Conservation (phyloP, 2,329 filamentous ascomycete genomes). For the Ceratocystis alfenasii region DNA sequence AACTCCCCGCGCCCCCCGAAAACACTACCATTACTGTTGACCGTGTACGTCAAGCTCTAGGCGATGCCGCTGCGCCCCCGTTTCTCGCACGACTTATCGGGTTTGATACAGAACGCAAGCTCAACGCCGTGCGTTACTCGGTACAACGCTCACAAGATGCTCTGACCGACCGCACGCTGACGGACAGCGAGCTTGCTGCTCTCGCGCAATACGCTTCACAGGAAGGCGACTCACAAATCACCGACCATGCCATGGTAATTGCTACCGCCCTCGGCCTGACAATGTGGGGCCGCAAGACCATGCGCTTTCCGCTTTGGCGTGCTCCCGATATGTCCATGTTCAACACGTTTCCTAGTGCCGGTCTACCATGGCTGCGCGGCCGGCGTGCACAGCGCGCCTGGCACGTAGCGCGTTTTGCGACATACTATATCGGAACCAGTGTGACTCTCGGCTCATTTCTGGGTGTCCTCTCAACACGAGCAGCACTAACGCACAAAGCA, state of each 20-base stretch:
- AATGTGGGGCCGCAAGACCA: constrained; percentile 28
- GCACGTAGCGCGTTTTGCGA: constrained; percentile 30
- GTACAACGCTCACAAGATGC: constrained; percentile 22
- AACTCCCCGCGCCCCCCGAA: constrained; percentile 15
- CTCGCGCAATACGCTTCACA: constrained; percentile 28
- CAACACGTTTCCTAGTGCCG: constrained; percentile 27
- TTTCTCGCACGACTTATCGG: constrained; percentile 18
- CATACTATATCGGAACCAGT: constrained; percentile 28
- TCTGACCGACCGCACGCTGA: constrained; percentile 28
- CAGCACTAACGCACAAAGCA: constrained; percentile 24
- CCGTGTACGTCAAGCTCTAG: constrained; percentile 15
- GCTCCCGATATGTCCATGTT: constrained; percentile 27
- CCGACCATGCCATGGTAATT: constrained; percentile 28
- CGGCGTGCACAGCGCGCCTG: constrained; percentile 27
- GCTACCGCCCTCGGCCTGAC: constrained; percentile 26
- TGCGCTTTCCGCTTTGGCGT: constrained; percentile 34
- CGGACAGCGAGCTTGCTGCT: constrained; percentile 31
- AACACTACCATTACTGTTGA: constrained; percentile 15
- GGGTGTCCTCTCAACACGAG: constrained; percentile 27
- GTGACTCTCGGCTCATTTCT: constrained; percentile 28
- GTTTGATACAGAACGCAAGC: constrained; percentile 16
- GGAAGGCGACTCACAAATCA: constrained; percentile 23
- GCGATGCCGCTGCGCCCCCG: constrained; percentile 15
- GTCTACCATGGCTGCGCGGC: constrained; percentile 26
- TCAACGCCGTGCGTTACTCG: constrained; percentile 25